Evolutionary conservation across 208 protist genomes (phyloP), one percentile per base, ranked within the genome.

Genomic region (Trypanosoma congolense): DNA sequence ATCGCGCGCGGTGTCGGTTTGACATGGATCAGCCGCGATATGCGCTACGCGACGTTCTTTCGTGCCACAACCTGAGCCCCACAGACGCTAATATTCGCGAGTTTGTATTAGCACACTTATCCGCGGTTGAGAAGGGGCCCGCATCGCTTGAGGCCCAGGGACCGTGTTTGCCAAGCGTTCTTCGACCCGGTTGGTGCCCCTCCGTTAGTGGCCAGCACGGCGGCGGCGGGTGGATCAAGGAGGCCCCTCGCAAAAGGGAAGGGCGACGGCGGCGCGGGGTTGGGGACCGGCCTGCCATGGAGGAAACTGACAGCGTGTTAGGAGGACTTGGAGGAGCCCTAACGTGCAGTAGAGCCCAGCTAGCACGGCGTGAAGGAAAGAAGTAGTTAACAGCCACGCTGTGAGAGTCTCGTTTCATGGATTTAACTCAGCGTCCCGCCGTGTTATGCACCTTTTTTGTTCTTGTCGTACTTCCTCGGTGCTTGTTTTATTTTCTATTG

Each of bases 1-100:
- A 94, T 60, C 78, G 87, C 8, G 83, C 87, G 0, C 47, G 85
- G 28, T 89, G 79, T 52, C 73, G 87, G 9, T 87, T 95, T 62
- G 70, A 77, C 40, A 72, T 94, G n/a, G 51, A 80, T 57, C 76
- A 92, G 55, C 66, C 73, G 16, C 80, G 73, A 22, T 94, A 83
- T 55, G 87, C 75, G 19, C 54, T 94, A 55, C 80, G 87, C 42
- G 87, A 94, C 65, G 83, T 94, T 14, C 65, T 94, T 19, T 92
- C 87, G 9, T 91, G 83, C 55, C 76, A 87, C 50, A 42, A 83
- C 52, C 63, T 94, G 18, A 65, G 85, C 8, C 77, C 87, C 0
- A 45, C 57, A n/a, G 73, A 83, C 49, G 77, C 75, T 6, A 50
- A 65, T 2, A 77, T 94, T 22, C 63, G 73, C n/a, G 73, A 80